These are phyloP conservation scores for Zancudomyces culisetae DNA, from an alignment of 371 early-diverging fungal genomes.

Conservation along the genomic window DNA sequence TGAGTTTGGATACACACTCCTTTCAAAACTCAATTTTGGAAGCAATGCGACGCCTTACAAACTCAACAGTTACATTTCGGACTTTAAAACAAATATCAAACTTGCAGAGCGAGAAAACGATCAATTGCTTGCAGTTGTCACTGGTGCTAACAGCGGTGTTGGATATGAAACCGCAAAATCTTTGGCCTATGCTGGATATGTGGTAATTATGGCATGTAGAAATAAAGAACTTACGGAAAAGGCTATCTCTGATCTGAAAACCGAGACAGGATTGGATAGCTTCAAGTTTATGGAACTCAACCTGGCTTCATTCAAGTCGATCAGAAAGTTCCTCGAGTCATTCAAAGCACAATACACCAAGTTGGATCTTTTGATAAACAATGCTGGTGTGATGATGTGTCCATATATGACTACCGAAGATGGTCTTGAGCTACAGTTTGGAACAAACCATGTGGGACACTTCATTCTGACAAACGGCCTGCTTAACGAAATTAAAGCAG, in stretches of 20 bases:
- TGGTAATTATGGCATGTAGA: conserved; percentile 34
- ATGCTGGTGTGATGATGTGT: conserved; percentile 47
- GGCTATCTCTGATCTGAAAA: conserved; percentile 30
- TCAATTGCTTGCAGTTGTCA: conserved; percentile 1
- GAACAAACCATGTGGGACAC: conserved; percentile 59
- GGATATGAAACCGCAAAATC: conserved; percentile 23
- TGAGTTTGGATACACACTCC: background rate
- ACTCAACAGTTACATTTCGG: background rate
- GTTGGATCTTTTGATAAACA: conserved; percentile 42
- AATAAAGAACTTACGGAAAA: conserved; percentile 21
- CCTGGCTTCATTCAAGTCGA: conserved; percentile 30
- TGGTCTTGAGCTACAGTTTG: conserved; percentile 54
- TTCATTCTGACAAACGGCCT: conserved; percentile 43
- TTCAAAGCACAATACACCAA: conserved; percentile 26
- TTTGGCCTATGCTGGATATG: conserved; percentile 16
- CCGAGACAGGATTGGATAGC: conserved; percentile 28
- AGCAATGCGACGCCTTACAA: background rate
- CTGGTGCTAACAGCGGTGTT: conserved; percentile 23
- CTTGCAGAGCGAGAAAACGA: background rate
- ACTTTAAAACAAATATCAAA: background rate
- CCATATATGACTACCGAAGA: conserved; percentile 41
- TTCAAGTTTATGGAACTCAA: conserved; percentile 36
- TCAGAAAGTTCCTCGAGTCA: conserved; percentile 29
- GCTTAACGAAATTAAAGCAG: conserved; percentile 33
- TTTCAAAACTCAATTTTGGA: background rate